phyloP scores from a whole-genome alignment of 495 filamentous ascomycete species.

The Hypoxylon perforatum region DNA sequence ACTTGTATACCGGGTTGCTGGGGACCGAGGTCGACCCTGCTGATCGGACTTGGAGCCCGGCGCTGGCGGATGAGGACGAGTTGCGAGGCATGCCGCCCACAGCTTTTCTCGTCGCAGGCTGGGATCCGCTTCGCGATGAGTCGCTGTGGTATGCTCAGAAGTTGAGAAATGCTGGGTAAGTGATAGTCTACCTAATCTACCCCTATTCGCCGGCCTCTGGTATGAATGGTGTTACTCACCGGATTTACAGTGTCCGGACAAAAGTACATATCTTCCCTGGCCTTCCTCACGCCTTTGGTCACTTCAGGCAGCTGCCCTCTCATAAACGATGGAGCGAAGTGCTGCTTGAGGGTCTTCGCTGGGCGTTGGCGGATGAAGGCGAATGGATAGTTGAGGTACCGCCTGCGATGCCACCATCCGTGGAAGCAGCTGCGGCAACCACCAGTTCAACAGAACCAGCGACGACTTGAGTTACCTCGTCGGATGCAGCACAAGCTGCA shows the following conservation, averaged over 20 bases:
- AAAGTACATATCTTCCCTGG: slow-evolving; percentile 46
- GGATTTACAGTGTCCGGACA: slow-evolving; percentile 33
- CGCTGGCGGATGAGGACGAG: slow-evolving; percentile 53
- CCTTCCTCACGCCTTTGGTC: slow-evolving; percentile 41
- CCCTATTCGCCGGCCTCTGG: too few relatives aligned
- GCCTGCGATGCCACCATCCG: slow-evolving; percentile 21
- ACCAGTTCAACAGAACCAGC: slow-evolving; percentile 1
- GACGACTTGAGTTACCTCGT: neutral
- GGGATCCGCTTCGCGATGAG: slow-evolving; percentile 61
- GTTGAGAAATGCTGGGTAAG: slow-evolving; percentile 60
- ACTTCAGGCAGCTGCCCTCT: slow-evolving; percentile 33
- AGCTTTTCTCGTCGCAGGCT: slow-evolving; percentile 58
- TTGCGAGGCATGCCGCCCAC: slow-evolving; percentile 55
- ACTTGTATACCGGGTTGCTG: slow-evolving; percentile 51
- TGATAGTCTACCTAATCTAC: neutral
- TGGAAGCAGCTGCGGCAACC: slow-evolving; percentile 3
- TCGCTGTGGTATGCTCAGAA: slow-evolving; percentile 57
- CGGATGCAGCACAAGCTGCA: neutral
- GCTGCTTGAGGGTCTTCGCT: slow-evolving; percentile 36
- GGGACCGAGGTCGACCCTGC: slow-evolving; percentile 36
- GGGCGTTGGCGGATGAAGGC: slow-evolving; percentile 30
- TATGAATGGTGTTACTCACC: neutral
- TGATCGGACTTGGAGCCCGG: slow-evolving; percentile 54
- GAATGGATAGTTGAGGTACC: slow-evolving; percentile 36
- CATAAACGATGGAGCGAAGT: slow-evolving; percentile 38